Percentiles rank a stretch among this genome's conserved stretches.
phyloP scores from a whole-genome alignment of 306 rosid species.

The Pueraria montana region DNA sequence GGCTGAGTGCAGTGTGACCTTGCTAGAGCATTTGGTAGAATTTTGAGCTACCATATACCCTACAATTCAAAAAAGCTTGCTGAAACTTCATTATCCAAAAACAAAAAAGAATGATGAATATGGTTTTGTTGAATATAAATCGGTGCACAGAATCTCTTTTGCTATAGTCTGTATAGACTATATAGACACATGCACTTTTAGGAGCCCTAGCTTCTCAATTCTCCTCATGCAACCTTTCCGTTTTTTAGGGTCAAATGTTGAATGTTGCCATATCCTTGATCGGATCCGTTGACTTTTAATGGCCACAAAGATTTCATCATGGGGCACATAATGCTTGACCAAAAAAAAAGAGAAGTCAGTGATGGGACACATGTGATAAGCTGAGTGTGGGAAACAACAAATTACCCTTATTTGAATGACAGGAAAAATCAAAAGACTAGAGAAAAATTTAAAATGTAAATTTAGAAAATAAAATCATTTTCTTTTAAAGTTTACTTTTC shows the following conservation, averaged over 20 bases:
- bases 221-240: constrained; percentile 34
- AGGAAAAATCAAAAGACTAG: background rate
- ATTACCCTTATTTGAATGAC: background rate
- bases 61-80: background rate
- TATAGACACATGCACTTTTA: background rate
- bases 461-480: too few relatives aligned
- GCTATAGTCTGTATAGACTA: background rate
- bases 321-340: constrained; percentile 17
- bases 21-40: constrained; percentile 11
- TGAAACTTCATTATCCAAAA: constrained; percentile 10
- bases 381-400: background rate
- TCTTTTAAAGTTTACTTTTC: too few relatives aligned
- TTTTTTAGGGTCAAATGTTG: constrained; percentile 28
- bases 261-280: constrained; percentile 9
- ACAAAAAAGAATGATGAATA: background rate
- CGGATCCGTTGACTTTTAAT: constrained; percentile 36
- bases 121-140: background rate
- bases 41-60: background rate
- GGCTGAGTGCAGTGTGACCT: constrained; percentile 20
- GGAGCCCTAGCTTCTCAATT: background rate
- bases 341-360: background rate
- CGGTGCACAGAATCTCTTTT: background rate
- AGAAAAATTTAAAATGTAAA: too few relatives aligned
- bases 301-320: background rate
- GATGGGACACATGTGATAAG: constrained; percentile 3